Conservation (phyloP, 345 rosid genomes). For the Gossypium stocksii region DNA sequence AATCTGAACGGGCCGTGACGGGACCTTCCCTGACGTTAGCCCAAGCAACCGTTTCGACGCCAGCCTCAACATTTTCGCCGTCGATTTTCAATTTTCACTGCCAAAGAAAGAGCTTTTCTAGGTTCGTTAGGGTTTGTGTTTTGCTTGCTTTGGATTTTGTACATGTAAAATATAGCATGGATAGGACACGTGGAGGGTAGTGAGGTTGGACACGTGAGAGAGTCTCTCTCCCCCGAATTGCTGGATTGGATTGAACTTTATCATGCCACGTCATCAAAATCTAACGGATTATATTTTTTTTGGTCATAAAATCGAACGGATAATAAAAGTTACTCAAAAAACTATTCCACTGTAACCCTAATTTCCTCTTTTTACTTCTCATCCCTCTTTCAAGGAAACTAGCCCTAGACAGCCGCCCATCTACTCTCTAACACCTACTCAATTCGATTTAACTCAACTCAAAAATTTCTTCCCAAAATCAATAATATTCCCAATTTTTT, state of each 20-base stretch:
- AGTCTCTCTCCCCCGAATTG: neutral
- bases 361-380: too few relatives aligned
- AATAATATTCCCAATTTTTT: neutral
- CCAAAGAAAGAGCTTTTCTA: neutral
- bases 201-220: neutral
- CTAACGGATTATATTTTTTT: too few relatives aligned
- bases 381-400: neutral
- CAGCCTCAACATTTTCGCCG: neutral
- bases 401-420: neutral
- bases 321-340: too few relatives aligned
- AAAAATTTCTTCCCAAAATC: neutral
- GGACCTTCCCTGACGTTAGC: slow-evolving; percentile 12
- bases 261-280: too few relatives aligned
- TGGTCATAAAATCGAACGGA: too few relatives aligned
- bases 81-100: neutral
- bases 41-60: slow-evolving; percentile 41
- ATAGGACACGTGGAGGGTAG: neutral
- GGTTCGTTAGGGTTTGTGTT: neutral
- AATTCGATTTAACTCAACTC: too few relatives aligned
- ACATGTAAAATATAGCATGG: too few relatives aligned
- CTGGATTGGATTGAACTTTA: neutral
- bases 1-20: slow-evolving; percentile 25
- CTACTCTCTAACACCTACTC: neutral
- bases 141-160: neutral
- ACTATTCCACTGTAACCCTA: too few relatives aligned